Conservation (phyloP, 2,329 filamentous ascomycete genomes). For the Trichoderma brevicompactum region DNA sequence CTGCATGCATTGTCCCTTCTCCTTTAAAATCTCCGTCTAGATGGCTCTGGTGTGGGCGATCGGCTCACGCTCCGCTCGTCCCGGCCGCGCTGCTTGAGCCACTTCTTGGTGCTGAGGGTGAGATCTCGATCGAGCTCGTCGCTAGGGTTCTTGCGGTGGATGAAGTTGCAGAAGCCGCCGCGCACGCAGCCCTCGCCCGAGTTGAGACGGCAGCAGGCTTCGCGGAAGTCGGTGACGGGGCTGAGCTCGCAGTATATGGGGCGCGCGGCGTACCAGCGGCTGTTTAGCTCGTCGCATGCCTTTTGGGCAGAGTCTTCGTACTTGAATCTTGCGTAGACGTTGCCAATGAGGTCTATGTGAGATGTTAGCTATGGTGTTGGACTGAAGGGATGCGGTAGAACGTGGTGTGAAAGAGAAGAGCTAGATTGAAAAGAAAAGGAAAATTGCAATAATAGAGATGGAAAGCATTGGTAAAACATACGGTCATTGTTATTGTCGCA, state of each 20-base stretch:
- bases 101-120: slow-evolving; percentile 91
- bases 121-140: slow-evolving; percentile 88
- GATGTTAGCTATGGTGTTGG: slow-evolving; percentile 6
- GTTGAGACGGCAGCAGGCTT: slow-evolving; percentile 95
- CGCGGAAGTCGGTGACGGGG: slow-evolving; percentile 96
- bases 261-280: slow-evolving; percentile 92
- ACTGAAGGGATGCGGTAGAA: not conserved
- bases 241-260: slow-evolving; percentile 98
- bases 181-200: slow-evolving; percentile 93
- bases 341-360: slow-evolving; percentile 82
- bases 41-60: slow-evolving; percentile 85
- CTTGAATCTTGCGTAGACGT: slow-evolving; percentile 99
- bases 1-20: not conserved
- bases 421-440: not conserved
- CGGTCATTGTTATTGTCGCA: slow-evolving; percentile 99
- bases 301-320: slow-evolving; percentile 96
- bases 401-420: too few relatives aligned
- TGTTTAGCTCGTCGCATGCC: slow-evolving; percentile 92
- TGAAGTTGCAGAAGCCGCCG: slow-evolving; percentile 99
- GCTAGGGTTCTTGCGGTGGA: slow-evolving; percentile 93
- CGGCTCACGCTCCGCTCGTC: slow-evolving; percentile 81
- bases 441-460: not conserved
- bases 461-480: slow-evolving; percentile 48
- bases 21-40: slow-evolving; percentile 69
- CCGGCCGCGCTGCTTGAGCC: slow-evolving; percentile 81